Evolutionary conservation across 2,329 filamentous ascomycete genomes (phyloP).

Genomic region (Fusarium staphyleae): DNA sequence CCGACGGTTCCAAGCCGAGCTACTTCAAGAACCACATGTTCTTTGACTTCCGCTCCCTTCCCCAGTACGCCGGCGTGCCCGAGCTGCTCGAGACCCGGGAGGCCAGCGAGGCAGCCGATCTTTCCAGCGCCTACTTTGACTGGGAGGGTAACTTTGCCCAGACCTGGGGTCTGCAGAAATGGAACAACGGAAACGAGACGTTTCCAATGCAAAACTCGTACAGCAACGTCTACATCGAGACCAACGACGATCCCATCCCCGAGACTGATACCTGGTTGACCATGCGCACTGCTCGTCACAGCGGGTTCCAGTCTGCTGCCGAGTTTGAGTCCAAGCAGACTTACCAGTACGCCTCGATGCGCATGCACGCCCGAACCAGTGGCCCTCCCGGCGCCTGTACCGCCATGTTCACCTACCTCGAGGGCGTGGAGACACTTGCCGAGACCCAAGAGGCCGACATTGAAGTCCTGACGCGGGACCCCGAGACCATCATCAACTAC

Average conservation of each 20-base stretch:
- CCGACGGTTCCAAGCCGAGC: constrained; percentile 33
- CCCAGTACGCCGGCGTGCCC: constrained; percentile 42
- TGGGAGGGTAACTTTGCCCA: constrained; percentile 42
- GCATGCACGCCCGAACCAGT: constrained; percentile 57
- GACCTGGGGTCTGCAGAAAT: constrained; percentile 49
- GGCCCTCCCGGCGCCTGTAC: constrained; percentile 57
- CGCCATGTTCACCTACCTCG: constrained; percentile 59
- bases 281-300: constrained; percentile 53
- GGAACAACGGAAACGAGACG: constrained; percentile 48
- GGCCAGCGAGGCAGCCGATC: constrained; percentile 37
- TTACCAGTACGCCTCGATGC: constrained; percentile 45
- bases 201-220: constrained; percentile 48
- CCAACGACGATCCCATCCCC: constrained; percentile 44
- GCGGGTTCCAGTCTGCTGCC: constrained; percentile 53
- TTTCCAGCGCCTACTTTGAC: constrained; percentile 48
- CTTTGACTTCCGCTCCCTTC: constrained; percentile 44
- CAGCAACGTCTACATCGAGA: constrained; percentile 55
- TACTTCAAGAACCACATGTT: constrained; percentile 41
- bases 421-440: constrained; percentile 41
- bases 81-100: constrained; percentile 36
- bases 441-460: constrained; percentile 58
- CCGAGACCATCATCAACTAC: constrained; percentile 55
- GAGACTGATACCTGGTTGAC: constrained; percentile 52
- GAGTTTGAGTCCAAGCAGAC: constrained; percentile 52
- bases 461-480: constrained; percentile 57